Evolutionary conservation across 2,329 filamentous ascomycete species (phyloP), one percentile per base, ranked within the genome.

Genomic region (Cordyceps militaris): DNA sequence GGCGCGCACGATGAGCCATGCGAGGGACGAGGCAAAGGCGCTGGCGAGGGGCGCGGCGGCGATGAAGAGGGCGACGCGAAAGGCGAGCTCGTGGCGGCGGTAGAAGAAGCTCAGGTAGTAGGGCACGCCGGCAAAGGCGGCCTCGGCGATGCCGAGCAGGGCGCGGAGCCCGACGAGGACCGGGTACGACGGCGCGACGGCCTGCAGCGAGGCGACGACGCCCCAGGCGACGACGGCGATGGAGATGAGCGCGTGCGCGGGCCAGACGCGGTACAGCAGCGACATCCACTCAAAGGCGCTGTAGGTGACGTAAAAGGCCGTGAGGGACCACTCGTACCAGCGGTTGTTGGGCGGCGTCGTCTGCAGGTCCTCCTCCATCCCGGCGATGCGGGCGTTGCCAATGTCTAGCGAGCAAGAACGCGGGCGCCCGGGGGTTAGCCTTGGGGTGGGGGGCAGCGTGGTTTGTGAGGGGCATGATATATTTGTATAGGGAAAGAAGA

Each of bases 1-100:
- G 14, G 91, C 65, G 64, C 83, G 84, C 52, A 91, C 81, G 61
- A 96, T 93, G 23, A 85, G 66, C 85, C 87, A 91, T 8, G 91
- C 91, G 4, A 96, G 76, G 9, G 81, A 86, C 40, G 89, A 89
- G 0, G 90, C 89, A 67, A 92, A 73, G 1, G 85, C 86, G 43
- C 89, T 94, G 1, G 91, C 90, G 4, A 96, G 78, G 1, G 83
- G 83, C 1, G 91, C 91, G 62, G 94, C 92, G 1, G 89, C 91
- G 56, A 97, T 86, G 71, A 96, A 95, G 1, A 96, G 79, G 23
- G 91, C 92, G 0, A 89, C 94, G 38, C 92, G 79, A 60, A 94
- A 87, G 0, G 92, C 93, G 34, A 97, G 76, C 70, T 97, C 93
- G 46, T 82, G 74, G 36, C 81, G 71, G 64, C 77, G 80, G 69